A percentile compares a stretch with the other conserved stretches of the same genome.
Evolutionary conservation across 2,329 filamentous ascomycete genomes (phyloP).

Genomic region (Exophiala sp.): DNA sequence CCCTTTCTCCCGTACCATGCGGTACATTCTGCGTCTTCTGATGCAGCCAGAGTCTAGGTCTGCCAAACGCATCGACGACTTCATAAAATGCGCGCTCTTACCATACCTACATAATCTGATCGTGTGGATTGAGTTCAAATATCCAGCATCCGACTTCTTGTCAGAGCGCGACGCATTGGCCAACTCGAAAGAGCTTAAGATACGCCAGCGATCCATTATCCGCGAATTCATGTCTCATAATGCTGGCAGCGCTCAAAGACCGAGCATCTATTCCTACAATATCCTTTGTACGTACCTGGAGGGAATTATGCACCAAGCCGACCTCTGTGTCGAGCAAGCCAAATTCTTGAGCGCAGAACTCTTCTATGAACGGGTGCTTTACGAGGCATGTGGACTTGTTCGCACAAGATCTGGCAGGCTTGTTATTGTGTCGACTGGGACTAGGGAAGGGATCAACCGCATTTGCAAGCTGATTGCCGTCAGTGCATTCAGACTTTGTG

Average conservation of each 20-base stretch:
- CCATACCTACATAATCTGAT: constrained; percentile 20
- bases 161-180: not conserved
- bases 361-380: constrained; percentile 19
- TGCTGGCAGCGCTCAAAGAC: constrained; percentile 3
- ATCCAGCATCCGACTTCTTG: not conserved
- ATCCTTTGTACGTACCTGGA: constrained; percentile 22
- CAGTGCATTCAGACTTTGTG: constrained; percentile 23
- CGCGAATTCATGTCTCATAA: constrained; percentile 10
- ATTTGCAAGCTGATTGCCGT: constrained; percentile 24
- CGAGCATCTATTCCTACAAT: constrained; percentile 21
- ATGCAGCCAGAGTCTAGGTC: constrained; percentile 2
- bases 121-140: constrained; percentile 13
- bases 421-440: constrained; percentile 21
- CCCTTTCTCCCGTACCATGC: constrained; percentile 21
- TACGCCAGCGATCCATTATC: constrained; percentile 7
- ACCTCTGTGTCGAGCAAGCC: constrained; percentile 13
- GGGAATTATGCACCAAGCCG: constrained; percentile 15
- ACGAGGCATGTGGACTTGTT: constrained; percentile 21
- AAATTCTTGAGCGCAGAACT: constrained; percentile 15
- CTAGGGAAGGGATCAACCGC: constrained; percentile 22
- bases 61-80: constrained; percentile 10
- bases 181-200: not conserved
- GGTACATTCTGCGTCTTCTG: constrained; percentile 17
- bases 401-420: constrained; percentile 21
- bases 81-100: constrained; percentile 15